Base-by-base conservation (phyloP, 148 eudicot genomes). In the Selenicereus undatus region DNA sequence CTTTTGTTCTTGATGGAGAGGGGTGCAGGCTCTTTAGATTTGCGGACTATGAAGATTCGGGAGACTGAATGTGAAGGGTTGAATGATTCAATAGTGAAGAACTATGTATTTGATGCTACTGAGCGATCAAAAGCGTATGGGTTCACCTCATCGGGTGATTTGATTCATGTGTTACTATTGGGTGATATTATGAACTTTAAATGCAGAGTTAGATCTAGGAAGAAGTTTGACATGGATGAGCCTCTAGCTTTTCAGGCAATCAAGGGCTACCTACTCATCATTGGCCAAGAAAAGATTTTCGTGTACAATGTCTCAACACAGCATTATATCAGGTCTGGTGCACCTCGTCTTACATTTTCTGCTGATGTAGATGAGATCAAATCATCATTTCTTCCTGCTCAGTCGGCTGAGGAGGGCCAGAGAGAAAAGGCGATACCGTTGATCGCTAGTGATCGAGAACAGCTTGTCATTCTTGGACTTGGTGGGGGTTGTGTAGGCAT, bases 11-110 rank as follows among this genome's bases (percentile, higher is more conserved):
- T 97, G 60, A 97, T 92, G 8, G 98, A 92, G 72, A 92, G 86
- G 32, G 99, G 99, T 7, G 99, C 97, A 0, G 99, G 99, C 32
- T 97, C 97, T 14, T 87, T 97, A 86, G 98, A 97, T 87, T 89
- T 97, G 83, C 89, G 98, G 86, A 94, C 92, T 76, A 94, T 97
- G 99, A 94, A 83, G 82, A 83, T 94, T 42, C 86, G 88, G 79
- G 98, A 92, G 85, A 76, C 94, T 26, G 90, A 82, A 8, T 97
- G 99, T 66, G 99, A 97, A 88, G 99, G 99, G 17, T 81, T 94
- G 80, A 91, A 97, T 82, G 86, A 86, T 81, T 90, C 98, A 11
- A 43, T 83, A 39, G 97, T 81, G 39, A 78, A 71, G 26, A 91
- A 77, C 78, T 97, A 92, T 81, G 95, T 89, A 18, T 94, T 97